phyloP scores from a whole-genome alignment of 257 asterid genomes.

The Echium plantagineum region DNA sequence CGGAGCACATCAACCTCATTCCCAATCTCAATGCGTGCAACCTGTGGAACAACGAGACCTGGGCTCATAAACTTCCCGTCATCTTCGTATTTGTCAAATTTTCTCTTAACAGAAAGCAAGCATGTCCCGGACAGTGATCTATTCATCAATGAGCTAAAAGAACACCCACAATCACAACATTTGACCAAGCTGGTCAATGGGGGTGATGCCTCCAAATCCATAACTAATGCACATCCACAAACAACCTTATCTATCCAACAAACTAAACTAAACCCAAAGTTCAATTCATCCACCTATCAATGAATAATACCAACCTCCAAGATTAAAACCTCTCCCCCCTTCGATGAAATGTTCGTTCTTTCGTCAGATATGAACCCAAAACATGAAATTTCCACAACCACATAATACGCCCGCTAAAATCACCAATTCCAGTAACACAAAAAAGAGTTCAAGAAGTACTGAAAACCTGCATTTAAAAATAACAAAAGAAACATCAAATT shows the following conservation, averaged over 20 bases:
- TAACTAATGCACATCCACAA: conserved; percentile 24
- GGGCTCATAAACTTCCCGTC: conserved; percentile 28
- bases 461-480: not conserved
- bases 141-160: conserved; percentile 31
- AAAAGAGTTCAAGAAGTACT: not conserved
- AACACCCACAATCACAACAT: conserved; percentile 80
- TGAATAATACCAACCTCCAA: conserved; percentile 7
- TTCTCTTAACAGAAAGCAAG: conserved; percentile 64
- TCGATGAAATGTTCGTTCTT: conserved; percentile 13
- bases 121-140: conserved; percentile 38
- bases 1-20: conserved; percentile 74
- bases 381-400: not conserved
- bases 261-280: too few species aligned
- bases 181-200: conserved; percentile 30
- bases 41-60: conserved; percentile 42
- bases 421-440: not conserved
- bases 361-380: conserved; percentile 13
- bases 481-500: not conserved
- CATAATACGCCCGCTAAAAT: not conserved
- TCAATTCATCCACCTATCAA: not conserved
- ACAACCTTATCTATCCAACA: conserved; percentile 14
- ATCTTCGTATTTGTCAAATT: conserved; percentile 47
- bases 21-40: conserved; percentile 64
- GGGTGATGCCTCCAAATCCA: conserved; percentile 46
- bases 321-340: conserved; percentile 6